Evolutionary conservation across 73 alveolate species (phyloP).

Genomic region (Tetrahymena thermophila): DNA sequence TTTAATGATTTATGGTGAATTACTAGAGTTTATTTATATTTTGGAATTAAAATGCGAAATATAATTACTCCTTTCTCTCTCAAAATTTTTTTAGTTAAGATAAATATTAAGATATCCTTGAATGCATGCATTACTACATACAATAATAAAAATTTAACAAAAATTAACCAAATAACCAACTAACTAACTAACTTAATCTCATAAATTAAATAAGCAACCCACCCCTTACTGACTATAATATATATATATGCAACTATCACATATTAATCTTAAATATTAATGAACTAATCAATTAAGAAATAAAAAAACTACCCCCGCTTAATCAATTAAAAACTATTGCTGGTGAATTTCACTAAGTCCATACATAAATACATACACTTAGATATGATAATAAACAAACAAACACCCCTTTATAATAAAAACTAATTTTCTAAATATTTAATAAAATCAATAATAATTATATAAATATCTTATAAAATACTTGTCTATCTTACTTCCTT

Average conservation of each 20-base stretch:
- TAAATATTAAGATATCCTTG: not conserved
- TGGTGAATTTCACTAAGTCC: not conserved
- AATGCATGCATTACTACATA: not conserved
- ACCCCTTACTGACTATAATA: not conserved
- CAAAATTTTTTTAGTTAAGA: not conserved
- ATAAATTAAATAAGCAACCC: not conserved
- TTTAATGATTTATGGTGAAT: no score
- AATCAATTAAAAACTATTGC: not conserved
- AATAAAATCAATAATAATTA: not conserved
- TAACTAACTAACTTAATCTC: not conserved
- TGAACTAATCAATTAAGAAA: not conserved
- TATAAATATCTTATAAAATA: not conserved
- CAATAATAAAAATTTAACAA: not conserved
- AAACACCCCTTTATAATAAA: not conserved
- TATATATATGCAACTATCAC: not conserved
- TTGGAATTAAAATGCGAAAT: not conserved
- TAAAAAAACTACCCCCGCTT: not conserved
- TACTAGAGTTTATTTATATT: not conserved
- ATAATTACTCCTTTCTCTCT: not conserved
- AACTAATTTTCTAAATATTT: not conserved
- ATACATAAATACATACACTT: not conserved
- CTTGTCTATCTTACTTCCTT: not conserved
- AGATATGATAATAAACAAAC: no score
- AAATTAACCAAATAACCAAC: not conserved
- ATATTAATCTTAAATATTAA: not conserved